Base-by-base conservation (phyloP, 179 eudicot genomes). In the Sideroxylon spinosum region DNA sequence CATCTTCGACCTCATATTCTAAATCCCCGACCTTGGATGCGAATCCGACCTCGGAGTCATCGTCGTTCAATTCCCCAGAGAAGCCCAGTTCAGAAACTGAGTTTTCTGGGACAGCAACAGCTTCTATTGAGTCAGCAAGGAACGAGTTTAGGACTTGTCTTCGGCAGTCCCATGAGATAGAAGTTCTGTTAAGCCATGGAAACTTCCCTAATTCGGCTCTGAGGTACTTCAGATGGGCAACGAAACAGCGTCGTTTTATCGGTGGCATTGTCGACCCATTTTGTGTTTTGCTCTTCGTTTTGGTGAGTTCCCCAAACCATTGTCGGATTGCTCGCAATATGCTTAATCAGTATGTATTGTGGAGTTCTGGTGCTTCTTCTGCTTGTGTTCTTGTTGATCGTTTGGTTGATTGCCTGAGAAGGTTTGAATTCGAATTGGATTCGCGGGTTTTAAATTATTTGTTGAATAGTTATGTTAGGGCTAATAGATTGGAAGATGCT, bases 211-310 rank as follows among this genome's bases (percentile, higher is more conserved):
- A 67, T 28, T 62, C 78, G 37, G 94, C 94, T 48, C 77, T 89
- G 14, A 29, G 76, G 37, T 81, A 87, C 82, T 87, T 82, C 76
- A 68, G 64, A 20, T 65, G 79, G 83, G 90, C 71, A 19, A 37
- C 74, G 73, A 78, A 79, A 28, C 85, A 81, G 75, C 77, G 76
- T 13, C 85, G 86, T 56, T 80, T 81, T 76, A 23, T 55, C 65
- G 70, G 69, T 10, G 81, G 50, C 9, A 44, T 66, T n/a, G 22
- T 53, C 79, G 91, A 89, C 22, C 81, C 88, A 49, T 78, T 89
- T 8, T 84, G 84, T 83, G 83, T 88, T 57, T 50, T 91, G 74
- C 75, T 92, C 75, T 90, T 86, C 57, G 87, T 90, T 81, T 78
- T 91, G 78, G 57, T 75, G 49, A 81, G 82, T 71, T 86, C 73